These are phyloP conservation scores for Hibiscus trionum DNA, from an alignment of 345 rosid genomes.

Conservation along the genomic window DNA sequence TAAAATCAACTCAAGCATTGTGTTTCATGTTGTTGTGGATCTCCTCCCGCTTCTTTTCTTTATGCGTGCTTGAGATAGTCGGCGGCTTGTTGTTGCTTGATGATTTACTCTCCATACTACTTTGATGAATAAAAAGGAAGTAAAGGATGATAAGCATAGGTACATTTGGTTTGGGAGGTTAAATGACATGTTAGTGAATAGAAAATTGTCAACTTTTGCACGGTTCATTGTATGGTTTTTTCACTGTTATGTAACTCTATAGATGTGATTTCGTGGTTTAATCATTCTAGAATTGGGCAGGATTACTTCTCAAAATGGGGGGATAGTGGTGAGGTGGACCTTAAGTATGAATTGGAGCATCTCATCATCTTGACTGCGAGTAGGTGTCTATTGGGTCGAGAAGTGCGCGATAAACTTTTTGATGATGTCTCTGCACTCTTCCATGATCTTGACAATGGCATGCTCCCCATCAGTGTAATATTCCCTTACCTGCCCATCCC, in stretches of 20 bases:
- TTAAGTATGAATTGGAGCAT: constrained; percentile 83
- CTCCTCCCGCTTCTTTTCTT: too few relatives aligned
- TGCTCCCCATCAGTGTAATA: constrained; percentile 92
- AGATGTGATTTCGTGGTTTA: constrained; percentile 4
- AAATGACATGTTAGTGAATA: not conserved
- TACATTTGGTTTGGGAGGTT: not conserved
- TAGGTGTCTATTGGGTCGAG: constrained; percentile 85
- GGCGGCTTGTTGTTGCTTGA: too few relatives aligned
- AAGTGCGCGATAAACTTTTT: constrained; percentile 92
- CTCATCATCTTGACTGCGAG: constrained; percentile 98
- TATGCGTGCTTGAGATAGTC: too few relatives aligned
- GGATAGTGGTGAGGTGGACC: constrained; percentile 85
- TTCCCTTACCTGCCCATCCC: constrained; percentile 90
- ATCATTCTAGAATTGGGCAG: constrained; percentile 33
- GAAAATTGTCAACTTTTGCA: not conserved
- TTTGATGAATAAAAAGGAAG: not conserved
- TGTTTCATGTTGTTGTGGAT: not conserved
- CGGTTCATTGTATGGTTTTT: not conserved
- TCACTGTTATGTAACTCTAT: not conserved
- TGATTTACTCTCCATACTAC: not conserved
- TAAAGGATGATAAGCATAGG: not conserved
- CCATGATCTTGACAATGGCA: constrained; percentile 95
- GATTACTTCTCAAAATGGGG: constrained; percentile 95
- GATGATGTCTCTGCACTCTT: constrained; percentile 88
- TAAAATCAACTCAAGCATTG: not conserved